Percentiles rank a stretch among this genome's conserved stretches.
These are phyloP conservation scores for Ottelia alismoides DNA, from an alignment of 106 monocot genomes.

Conservation along the genomic window DNA sequence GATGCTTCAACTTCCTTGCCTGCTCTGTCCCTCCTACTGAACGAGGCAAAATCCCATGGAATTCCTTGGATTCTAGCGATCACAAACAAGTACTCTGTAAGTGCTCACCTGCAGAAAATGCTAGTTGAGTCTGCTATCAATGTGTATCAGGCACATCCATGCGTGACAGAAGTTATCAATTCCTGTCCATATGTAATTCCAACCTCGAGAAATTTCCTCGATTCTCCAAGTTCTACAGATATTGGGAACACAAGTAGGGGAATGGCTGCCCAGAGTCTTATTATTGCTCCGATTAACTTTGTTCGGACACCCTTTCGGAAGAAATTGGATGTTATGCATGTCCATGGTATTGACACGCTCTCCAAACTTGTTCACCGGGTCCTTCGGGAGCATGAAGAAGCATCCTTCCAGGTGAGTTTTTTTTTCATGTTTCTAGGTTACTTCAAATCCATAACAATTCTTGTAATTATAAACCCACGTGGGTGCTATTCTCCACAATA, in stretches of 20 bases:
- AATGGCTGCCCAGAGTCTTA: slow-evolving; percentile 21
- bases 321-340: slow-evolving; percentile 41
- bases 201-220: too few species aligned
- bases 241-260: slow-evolving; percentile 5
- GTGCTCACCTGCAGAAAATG: slow-evolving; percentile 52
- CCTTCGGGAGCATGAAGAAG: slow-evolving; percentile 56
- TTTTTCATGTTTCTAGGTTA: neutral
- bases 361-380: slow-evolving; percentile 49
- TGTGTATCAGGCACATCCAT: slow-evolving; percentile 52
- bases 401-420: slow-evolving; percentile 54
- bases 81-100: slow-evolving; percentile 81
- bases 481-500: too few species aligned
- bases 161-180: slow-evolving; percentile 53
- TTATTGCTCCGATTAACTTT: slow-evolving; percentile 31
- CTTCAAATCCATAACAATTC: neutral
- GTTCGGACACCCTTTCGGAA: slow-evolving; percentile 42
- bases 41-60: slow-evolving; percentile 41
- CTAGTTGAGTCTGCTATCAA: slow-evolving; percentile 49
- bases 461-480: neutral
- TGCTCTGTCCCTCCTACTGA: slow-evolving; percentile 51
- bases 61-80: slow-evolving; percentile 86
- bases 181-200: slow-evolving; percentile 74
- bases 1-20: slow-evolving; percentile 27
- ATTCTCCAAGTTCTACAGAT: slow-evolving; percentile 2
- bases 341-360: slow-evolving; percentile 51